phyloP scores from a whole-genome alignment of 2,329 filamentous ascomycete genomes.

The Fusarium phyllophilum region DNA sequence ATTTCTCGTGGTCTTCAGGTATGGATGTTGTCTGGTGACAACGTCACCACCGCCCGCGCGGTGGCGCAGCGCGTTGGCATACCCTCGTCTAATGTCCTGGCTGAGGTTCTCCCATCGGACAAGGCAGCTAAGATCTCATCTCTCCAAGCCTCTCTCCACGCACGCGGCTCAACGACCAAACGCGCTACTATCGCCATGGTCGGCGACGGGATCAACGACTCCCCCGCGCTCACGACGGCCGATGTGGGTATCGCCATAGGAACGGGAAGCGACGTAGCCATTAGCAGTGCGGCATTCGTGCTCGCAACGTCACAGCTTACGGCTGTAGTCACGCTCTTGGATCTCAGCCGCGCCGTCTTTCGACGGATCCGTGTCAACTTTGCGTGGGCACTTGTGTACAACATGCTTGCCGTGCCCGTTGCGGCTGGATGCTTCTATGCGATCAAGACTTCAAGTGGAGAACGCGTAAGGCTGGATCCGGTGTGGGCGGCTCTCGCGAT shows the following conservation, averaged over 20 bases:
- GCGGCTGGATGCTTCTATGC: conserved; percentile 82
- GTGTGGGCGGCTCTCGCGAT: conserved; percentile 93
- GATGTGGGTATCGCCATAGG: conserved; percentile 89
- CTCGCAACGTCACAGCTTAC: conserved; percentile 77
- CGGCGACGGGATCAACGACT: conserved; percentile 90
- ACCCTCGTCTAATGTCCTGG: conserved; percentile 77
- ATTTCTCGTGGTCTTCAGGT: conserved; percentile 74
- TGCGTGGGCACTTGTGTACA: conserved; percentile 86
- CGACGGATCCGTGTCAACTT: conserved; percentile 86
- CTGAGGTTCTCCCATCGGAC: conserved; percentile 84
- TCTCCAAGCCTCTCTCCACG: conserved; percentile 64
- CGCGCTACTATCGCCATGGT: conserved; percentile 79
- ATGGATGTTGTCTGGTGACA: conserved; percentile 95
- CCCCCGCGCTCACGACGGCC: conserved; percentile 80
- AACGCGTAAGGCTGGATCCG: conserved; percentile 74
- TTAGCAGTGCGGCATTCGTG: conserved; percentile 84
- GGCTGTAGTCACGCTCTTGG: conserved; percentile 77
- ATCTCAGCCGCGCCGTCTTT: conserved; percentile 78
- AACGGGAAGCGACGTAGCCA: conserved; percentile 84
- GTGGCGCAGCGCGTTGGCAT: conserved; percentile 84
- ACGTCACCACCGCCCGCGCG: conserved; percentile 81
- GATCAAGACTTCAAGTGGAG: conserved; percentile 56
- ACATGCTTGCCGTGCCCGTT: conserved; percentile 79
- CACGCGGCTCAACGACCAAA: conserved; percentile 45
- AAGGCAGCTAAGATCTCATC: conserved; percentile 79